These are phyloP conservation scores for Fonsecaea erecta DNA, from an alignment of 2,329 filamentous ascomycete genomes.

Conservation along the genomic window DNA sequence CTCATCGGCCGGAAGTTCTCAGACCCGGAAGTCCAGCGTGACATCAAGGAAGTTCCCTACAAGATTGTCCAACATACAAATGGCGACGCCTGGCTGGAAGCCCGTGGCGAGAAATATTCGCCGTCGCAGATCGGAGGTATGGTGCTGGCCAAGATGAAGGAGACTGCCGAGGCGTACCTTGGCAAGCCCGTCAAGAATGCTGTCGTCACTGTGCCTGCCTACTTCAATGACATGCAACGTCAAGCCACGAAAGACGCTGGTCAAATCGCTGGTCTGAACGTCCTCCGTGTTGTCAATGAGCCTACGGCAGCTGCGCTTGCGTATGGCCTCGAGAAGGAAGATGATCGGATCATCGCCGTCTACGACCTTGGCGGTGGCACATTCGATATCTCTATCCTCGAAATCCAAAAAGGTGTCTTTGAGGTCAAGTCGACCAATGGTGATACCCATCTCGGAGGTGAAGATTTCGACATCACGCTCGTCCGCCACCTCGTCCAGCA, in stretches of 20 bases:
- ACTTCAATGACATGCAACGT: constrained; percentile 98
- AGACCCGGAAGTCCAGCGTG: constrained; percentile 90
- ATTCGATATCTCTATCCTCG: constrained; percentile 97
- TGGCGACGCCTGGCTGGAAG: constrained; percentile 94
- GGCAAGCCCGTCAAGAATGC: constrained; percentile 92
- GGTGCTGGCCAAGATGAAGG: constrained; percentile 98
- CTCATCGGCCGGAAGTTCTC: constrained; percentile 97
- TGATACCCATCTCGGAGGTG: constrained; percentile 97
- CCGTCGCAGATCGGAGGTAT: constrained; percentile 98
- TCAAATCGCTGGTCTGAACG: constrained; percentile 93
- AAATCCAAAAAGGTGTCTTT: constrained; percentile 97
- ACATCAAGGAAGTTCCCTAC: constrained; percentile 97
- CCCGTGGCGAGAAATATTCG: constrained; percentile 93
- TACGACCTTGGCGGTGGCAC: constrained; percentile 99
- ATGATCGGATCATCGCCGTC: constrained; percentile 86
- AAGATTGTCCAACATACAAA: constrained; percentile 98
- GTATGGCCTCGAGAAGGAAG: constrained; percentile 94
- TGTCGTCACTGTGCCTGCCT: constrained; percentile 94
- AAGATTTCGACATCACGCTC: constrained; percentile 95
- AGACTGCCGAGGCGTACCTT: constrained; percentile 92
- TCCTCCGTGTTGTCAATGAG: constrained; percentile 97
- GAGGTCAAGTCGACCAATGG: constrained; percentile 99
- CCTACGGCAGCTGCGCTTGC: constrained; percentile 93
- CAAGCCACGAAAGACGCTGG: constrained; percentile 98
- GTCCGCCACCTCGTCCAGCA: constrained; percentile 91